Evolutionary conservation across 2,329 filamentous ascomycete species (phyloP).

Genomic region (Cryphonectria parasitica): DNA sequence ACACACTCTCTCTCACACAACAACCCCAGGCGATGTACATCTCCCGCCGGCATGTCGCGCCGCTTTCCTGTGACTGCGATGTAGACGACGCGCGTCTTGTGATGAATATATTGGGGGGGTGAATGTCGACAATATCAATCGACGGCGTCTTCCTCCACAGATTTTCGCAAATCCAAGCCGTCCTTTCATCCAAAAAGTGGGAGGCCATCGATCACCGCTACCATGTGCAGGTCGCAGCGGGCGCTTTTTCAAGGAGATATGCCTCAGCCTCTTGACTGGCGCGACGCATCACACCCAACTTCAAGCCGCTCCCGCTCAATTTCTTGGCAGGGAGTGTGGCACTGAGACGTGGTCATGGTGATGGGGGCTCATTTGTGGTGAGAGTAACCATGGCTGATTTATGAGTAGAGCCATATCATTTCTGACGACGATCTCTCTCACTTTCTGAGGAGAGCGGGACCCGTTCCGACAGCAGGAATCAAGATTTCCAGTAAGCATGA

Average conservation of each 20-base stretch:
- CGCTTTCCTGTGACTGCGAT: constrained; percentile 3
- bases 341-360: constrained; percentile 10
- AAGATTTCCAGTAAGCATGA: constrained; percentile 1
- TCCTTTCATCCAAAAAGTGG: neutral
- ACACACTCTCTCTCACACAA: neutral
- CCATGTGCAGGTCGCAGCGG: constrained; percentile 8
- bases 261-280: constrained; percentile 18
- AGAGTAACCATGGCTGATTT: neutral
- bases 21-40: neutral
- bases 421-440: constrained; percentile 29
- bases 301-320: constrained; percentile 4
- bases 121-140: neutral
- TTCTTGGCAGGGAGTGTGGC: constrained; percentile 12
- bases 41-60: constrained; percentile 9
- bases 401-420: constrained; percentile 11
- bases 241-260: constrained; percentile 12
- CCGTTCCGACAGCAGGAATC: neutral
- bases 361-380: constrained; percentile 13
- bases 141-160: neutral
- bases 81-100: constrained; percentile 7
- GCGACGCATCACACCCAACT: neutral
- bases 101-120: neutral
- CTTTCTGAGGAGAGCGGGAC: constrained; percentile 13
- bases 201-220: neutral
- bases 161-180: neutral